phyloP scores from a whole-genome alignment of 2,329 filamentous ascomycete genomes.

The Pseudogymnoascus sp. region DNA sequence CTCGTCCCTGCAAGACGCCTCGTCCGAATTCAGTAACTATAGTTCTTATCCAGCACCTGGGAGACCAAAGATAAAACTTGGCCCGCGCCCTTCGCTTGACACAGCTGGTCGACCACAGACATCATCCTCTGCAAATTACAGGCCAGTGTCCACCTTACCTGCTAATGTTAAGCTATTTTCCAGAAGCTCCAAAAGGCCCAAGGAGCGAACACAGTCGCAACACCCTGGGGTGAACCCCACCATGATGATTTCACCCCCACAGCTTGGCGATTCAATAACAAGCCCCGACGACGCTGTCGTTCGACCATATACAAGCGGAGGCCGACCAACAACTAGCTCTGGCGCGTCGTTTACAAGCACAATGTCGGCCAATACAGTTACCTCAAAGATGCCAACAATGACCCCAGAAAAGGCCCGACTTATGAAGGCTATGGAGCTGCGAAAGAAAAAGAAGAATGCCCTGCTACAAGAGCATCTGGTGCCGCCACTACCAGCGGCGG shows the following conservation, averaged over 20 bases:
- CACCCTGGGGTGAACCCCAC: slow-evolving; percentile 22
- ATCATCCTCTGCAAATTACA: slow-evolving; percentile 49
- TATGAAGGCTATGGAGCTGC: slow-evolving; percentile 87
- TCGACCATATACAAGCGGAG: slow-evolving; percentile 27
- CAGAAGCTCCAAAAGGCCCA: slow-evolving; percentile 47
- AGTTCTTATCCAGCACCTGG: slow-evolving; percentile 39
- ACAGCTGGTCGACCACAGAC: slow-evolving; percentile 50
- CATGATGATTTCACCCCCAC: slow-evolving; percentile 25
- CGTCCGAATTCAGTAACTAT: slow-evolving; percentile 43
- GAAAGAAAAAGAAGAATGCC: slow-evolving; percentile 64
- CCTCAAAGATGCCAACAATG: slow-evolving; percentile 41
- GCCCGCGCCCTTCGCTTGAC: slow-evolving; percentile 70
- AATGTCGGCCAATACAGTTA: slow-evolving; percentile 17
- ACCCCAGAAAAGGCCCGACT: slow-evolving; percentile 84
- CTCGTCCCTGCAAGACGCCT: slow-evolving; percentile 41
- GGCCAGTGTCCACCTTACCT: slow-evolving; percentile 71
- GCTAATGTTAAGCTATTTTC: slow-evolving; percentile 65
- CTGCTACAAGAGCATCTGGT: slow-evolving; percentile 4
- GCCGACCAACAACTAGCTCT: slow-evolving; percentile 28
- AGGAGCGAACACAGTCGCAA: slow-evolving; percentile 34
- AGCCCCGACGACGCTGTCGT: slow-evolving; percentile 19
- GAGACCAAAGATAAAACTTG: slow-evolving; percentile 82
- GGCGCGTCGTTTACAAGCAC: slow-evolving; percentile 20
- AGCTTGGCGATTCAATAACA: slow-evolving; percentile 21
- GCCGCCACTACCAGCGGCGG: slow-evolving; percentile 4